Percentiles rank a stretch among this genome's conserved stretches.
phyloP scores from a whole-genome alignment of 2,329 filamentous ascomycete species.

The Raffaelea ambrosiae region DNA sequence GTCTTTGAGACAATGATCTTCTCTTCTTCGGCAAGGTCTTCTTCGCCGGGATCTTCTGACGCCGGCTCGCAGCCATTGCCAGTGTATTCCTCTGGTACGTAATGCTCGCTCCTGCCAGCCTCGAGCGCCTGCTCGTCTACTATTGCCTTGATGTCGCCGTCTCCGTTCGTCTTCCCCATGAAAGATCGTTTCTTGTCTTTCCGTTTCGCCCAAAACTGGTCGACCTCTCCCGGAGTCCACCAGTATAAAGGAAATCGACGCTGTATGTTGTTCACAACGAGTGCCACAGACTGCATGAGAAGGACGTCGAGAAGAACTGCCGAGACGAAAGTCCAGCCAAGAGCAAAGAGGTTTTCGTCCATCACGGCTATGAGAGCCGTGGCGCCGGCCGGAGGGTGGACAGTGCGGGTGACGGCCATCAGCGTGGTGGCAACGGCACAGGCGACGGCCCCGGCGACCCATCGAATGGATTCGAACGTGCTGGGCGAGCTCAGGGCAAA shows the following conservation, averaged over 20 bases:
- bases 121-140: no score
- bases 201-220: constrained; percentile 10
- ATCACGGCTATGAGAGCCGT: constrained; percentile 62
- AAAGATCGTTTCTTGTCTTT: background rate
- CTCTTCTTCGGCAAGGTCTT: no score
- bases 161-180: background rate
- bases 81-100: no score
- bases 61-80: no score
- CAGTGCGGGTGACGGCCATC: constrained; percentile 64
- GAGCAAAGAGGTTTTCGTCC: constrained; percentile 38
- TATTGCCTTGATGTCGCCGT: background rate
- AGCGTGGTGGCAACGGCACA: constrained; percentile 54
- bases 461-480: constrained; percentile 43
- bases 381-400: constrained; percentile 67
- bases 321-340: constrained; percentile 64
- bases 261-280: constrained; percentile 62
- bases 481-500: constrained; percentile 40
- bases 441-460: constrained; percentile 56
- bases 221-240: constrained; percentile 47
- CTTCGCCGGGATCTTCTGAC: no score
- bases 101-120: no score
- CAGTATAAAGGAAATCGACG: constrained; percentile 61
- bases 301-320: constrained; percentile 51
- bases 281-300: constrained; percentile 54
- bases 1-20: constrained; percentile 3